Conservation (phyloP, 2,329 filamentous ascomycete genomes). For the Neonectria ditissima region DNA sequence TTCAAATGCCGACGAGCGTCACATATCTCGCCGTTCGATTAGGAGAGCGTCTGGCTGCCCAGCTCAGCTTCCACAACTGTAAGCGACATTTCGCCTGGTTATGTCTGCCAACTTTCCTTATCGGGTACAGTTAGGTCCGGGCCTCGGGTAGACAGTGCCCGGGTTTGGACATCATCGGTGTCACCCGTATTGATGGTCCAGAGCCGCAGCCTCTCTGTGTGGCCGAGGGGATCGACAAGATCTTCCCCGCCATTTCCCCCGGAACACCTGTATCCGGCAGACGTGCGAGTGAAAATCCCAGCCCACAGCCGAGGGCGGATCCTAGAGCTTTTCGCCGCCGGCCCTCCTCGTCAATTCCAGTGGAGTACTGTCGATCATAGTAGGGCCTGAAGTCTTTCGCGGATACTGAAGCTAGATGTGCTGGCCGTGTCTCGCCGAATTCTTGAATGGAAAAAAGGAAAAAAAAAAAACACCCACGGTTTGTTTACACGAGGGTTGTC, state of each 20-base stretch:
- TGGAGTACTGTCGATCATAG: constrained; percentile 15
- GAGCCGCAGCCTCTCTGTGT: constrained; percentile 38
- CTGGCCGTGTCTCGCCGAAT: not conserved
- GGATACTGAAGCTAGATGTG: constrained; percentile 4
- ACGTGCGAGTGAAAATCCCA: constrained; percentile 23
- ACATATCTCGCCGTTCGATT: constrained; percentile 28
- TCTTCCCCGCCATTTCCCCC: constrained; percentile 42
- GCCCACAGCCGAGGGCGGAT: constrained; percentile 12
- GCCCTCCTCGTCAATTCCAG: constrained; percentile 13
- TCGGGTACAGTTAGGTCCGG: constrained; percentile 17
- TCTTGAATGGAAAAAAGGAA: too few relatives aligned
- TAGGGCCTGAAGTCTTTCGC: not conserved
- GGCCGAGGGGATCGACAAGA: constrained; percentile 43
- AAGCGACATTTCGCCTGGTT: constrained; percentile 19
- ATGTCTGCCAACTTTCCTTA: constrained; percentile 24
- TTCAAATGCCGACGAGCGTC: constrained; percentile 9
- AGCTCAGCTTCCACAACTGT: constrained; percentile 28
- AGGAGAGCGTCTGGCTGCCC: constrained; percentile 29
- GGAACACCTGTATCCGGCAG: constrained; percentile 38
- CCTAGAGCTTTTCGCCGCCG: constrained; percentile 12
- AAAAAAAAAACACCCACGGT: not conserved
- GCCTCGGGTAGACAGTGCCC: constrained; percentile 13
- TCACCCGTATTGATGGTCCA: constrained; percentile 29
- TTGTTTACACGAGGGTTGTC: not conserved
- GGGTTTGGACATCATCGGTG: constrained; percentile 20